These are phyloP conservation scores for Nicotiana paniculata DNA, from an alignment of 257 asterid species.

Conservation along the genomic window DNA sequence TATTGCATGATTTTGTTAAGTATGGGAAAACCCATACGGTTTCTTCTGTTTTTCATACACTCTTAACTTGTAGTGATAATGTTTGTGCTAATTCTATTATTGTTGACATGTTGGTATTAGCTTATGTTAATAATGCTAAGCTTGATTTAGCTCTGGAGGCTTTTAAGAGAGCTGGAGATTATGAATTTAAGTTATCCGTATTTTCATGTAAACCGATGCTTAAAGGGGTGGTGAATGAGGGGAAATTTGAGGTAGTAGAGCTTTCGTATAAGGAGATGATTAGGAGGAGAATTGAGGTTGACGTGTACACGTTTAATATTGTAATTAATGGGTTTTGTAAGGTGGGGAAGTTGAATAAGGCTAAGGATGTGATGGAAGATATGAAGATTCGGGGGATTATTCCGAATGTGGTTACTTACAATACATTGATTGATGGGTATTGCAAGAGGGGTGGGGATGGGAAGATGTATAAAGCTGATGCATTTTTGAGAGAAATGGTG, in stretches of 20 bases:
- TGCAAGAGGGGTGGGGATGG: constrained; percentile 75
- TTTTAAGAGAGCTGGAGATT: constrained; percentile 72
- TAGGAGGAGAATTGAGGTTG: constrained; percentile 56
- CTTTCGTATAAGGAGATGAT: constrained; percentile 61
- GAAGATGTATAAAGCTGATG: constrained; percentile 63
- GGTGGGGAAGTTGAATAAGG: constrained; percentile 74
- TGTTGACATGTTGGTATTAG: constrained; percentile 54
- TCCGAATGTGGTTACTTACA: constrained; percentile 69
- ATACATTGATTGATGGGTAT: constrained; percentile 58
- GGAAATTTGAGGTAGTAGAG: constrained; percentile 44
- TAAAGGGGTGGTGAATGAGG: constrained; percentile 39
- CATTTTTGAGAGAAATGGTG: constrained; percentile 66
- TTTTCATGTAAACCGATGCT: constrained; percentile 59
- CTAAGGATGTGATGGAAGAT: constrained; percentile 67
- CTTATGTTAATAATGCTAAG: constrained; percentile 41
- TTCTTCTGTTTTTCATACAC: constrained; percentile 52
- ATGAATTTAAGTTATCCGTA: constrained; percentile 55
- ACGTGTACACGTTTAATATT: constrained; percentile 48
- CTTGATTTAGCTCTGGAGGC: constrained; percentile 57
- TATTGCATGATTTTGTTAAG: constrained; percentile 43
- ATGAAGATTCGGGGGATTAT: constrained; percentile 56
- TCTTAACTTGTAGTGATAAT: constrained; percentile 40
- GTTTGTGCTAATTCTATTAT: constrained; percentile 47
- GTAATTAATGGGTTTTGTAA: constrained; percentile 73
- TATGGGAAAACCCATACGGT: constrained; percentile 23